Percentiles rank a stretch among this genome's conserved stretches.
phyloP scores from a whole-genome alignment of 352 stramenopile genomes.

The Phytophthora pisi region DNA sequence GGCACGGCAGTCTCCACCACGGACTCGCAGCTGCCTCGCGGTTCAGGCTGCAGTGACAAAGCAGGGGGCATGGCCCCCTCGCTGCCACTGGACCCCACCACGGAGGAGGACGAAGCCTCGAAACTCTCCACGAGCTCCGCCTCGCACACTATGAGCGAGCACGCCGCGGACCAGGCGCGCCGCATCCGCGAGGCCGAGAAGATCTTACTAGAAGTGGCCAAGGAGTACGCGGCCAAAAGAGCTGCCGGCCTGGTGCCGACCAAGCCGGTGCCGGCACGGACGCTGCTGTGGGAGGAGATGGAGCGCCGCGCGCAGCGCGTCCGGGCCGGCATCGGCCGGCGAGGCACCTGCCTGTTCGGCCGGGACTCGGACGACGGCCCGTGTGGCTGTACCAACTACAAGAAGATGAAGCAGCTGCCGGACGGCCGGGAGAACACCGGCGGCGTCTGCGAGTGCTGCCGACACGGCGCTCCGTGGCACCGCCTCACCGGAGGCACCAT shows the following conservation, averaged over 20 bases:
- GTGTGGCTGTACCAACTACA: conserved; percentile 70
- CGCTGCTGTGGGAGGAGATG: conserved; percentile 84
- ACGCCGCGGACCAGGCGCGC: conserved; percentile 24
- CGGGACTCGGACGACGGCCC: conserved; percentile 40
- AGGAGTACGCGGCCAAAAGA: conserved; percentile 82
- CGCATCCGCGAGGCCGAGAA: conserved; percentile 67
- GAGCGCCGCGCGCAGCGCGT: conserved; percentile 48
- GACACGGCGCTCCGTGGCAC: conserved; percentile 76
- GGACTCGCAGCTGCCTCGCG: conserved; percentile 32
- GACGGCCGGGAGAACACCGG: conserved; percentile 54
- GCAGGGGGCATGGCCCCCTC: conserved; percentile 3
- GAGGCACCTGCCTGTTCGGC: conserved; percentile 75
- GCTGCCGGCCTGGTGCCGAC: conserved; percentile 74
- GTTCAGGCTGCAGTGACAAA: conserved; percentile 28
- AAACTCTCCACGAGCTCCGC: conserved; percentile 20
- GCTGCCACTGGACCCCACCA: conserved; percentile 17
- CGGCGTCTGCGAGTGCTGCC: conserved; percentile 72
- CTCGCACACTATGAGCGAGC: conserved; percentile 8
- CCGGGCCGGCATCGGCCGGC: conserved; percentile 37
- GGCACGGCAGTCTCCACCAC: conserved; percentile 32
- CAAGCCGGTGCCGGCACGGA: conserved; percentile 71
- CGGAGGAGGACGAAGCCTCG: conserved; percentile 23
- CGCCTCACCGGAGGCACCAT: conserved; percentile 59
- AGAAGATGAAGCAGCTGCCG: conserved; percentile 46
- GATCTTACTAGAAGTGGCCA: conserved; percentile 76